phyloP scores from a whole-genome alignment of 1,139 yeast genomes.

The Pneumocystis canis region DNA sequence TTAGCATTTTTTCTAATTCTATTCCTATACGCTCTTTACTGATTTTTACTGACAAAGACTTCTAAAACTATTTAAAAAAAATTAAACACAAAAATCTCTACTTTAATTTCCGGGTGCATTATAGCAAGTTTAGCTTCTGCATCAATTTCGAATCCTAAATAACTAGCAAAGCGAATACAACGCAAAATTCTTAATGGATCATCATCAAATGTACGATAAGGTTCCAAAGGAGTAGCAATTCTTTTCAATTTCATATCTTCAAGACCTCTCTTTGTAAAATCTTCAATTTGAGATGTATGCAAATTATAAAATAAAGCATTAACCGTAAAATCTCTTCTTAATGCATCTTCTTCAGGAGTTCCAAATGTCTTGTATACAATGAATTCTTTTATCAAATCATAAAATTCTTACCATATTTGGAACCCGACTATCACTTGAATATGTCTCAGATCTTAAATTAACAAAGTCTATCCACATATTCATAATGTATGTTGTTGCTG shows the following conservation, averaged over 20 bases:
- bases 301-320: constrained; percentile 80
- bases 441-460: constrained; percentile 73
- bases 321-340: constrained; percentile 84
- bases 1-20: constrained; percentile 62
- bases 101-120: constrained; percentile 42
- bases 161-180: constrained; percentile 68
- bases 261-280: constrained; percentile 63
- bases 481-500: constrained; percentile 78
- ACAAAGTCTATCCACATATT: constrained; percentile 84
- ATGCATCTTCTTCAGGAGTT: constrained; percentile 82
- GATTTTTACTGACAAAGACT: constrained; percentile 53
- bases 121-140: constrained; percentile 48
- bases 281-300: constrained; percentile 55
- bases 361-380: constrained; percentile 39
- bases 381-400: constrained; percentile 3
- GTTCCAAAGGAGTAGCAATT: constrained; percentile 74
- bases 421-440: constrained; percentile 66
- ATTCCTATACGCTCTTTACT: constrained; percentile 84
- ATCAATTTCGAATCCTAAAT: constrained; percentile 57
- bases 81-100: neutral
- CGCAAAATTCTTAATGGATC: constrained; percentile 86
- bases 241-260: constrained; percentile 55
- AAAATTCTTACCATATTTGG: constrained; percentile 33
- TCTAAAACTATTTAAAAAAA: constrained; percentile 5
- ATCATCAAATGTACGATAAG: constrained; percentile 71